These are phyloP conservation scores for Sesbania bispinosa DNA, from an alignment of 306 rosid species.

Conservation along the genomic window DNA sequence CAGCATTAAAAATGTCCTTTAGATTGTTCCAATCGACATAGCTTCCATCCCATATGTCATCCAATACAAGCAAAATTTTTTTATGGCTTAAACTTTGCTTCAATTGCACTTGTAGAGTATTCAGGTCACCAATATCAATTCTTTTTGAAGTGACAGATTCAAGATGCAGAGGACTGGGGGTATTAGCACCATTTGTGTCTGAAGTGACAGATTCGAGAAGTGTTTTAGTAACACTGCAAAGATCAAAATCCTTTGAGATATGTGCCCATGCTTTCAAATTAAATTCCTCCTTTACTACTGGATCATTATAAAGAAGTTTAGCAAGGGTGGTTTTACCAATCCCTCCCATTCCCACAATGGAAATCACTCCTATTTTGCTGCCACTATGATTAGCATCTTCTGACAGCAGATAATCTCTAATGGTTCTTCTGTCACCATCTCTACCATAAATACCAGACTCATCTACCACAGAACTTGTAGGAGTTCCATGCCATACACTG, in stretches of 20 bases:
- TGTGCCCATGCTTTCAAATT: not conserved
- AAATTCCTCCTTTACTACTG: too few relatives aligned
- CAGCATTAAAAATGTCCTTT: not conserved
- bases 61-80: constrained; percentile 39
- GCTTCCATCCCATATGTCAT: constrained; percentile 37
- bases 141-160: not conserved
- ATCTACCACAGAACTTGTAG: too few relatives aligned
- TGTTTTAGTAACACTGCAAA: not conserved
- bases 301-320: too few relatives aligned
- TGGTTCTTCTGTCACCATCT: too few relatives aligned
- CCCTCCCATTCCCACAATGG: constrained; percentile 7
- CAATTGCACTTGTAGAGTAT: constrained; percentile 26
- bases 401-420: not conserved
- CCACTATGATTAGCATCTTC: not conserved
- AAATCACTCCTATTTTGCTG: not conserved
- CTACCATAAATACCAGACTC: too few relatives aligned
- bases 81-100: not conserved
- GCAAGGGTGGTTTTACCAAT: not conserved
- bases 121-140: constrained; percentile 11
- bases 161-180: too few relatives aligned
- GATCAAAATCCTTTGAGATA: not conserved
- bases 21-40: constrained; percentile 27
- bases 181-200: too few relatives aligned
- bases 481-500: too few relatives aligned
- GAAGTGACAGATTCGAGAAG: too few relatives aligned